A percentile compares a stretch with the other conserved stretches of the same genome.
Evolutionary conservation across 2,329 filamentous ascomycete genomes (phyloP).

Genomic region (Aspergillus oerlinghausenensis): DNA sequence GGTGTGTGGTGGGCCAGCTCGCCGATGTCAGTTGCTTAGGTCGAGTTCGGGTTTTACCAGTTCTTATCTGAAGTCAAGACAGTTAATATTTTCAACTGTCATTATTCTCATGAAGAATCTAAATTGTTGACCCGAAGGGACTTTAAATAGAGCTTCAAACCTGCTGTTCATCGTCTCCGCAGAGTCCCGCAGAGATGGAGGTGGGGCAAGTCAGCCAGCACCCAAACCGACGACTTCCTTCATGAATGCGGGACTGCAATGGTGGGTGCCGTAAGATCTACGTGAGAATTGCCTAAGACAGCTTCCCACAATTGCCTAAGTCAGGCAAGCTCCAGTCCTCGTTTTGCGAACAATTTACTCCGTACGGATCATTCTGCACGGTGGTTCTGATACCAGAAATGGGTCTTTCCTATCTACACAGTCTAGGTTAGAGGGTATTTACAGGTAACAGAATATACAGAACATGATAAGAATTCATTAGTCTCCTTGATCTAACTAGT

Average conservation of each 20-base stretch:
- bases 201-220: not conserved
- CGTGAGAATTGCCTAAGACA: conserved; percentile 11
- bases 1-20: no score
- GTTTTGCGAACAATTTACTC: not conserved
- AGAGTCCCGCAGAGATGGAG: not conserved
- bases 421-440: not conserved
- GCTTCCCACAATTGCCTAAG: conserved; percentile 13
- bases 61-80: not conserved
- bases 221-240: not conserved
- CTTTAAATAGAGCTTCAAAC: not conserved
- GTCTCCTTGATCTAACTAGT: no score
- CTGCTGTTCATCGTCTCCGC: not conserved
- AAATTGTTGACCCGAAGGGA: not conserved
- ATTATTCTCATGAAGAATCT: not conserved
- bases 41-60: not conserved
- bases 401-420: not conserved
- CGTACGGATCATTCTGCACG: no score
- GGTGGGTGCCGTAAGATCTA: conserved; percentile 8
- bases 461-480: not conserved
- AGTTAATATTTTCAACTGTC: not conserved
- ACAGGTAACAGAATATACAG: not conserved
- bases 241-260: not conserved
- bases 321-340: conserved; percentile 4
- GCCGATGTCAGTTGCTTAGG: not conserved
- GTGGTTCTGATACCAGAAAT: not conserved